Base-by-base conservation (phyloP, 75 land plant species). In the Selaginella moellendorffii region DNA sequence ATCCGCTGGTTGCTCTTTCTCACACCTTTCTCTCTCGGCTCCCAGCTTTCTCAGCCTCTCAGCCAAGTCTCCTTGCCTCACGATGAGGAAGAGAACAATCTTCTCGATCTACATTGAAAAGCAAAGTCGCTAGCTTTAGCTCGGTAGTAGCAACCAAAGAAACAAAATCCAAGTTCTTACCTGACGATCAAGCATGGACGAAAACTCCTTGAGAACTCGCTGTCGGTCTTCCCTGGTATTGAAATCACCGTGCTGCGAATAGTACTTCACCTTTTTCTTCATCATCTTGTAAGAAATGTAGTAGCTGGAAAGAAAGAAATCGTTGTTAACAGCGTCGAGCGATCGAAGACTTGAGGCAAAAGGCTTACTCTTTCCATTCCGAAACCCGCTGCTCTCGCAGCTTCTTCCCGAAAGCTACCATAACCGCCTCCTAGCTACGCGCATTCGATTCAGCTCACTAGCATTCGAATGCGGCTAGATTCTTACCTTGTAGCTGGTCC, bases 91-190 rank as follows among this genome's bases (percentile, higher is more conserved):
- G 9, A 90, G 76, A 2, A 90, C 97, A 71, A 72, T 76, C 76
- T 90, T 90, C 51, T 90, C 97, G 67, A 90, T 83, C 96, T 90
- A n/a, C n/a, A n/a, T n/a, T n/a, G n/a, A n/a, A n/a, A n/a, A n/a
- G n/a, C n/a, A n/a, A n/a, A n/a, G n/a, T n/a, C n/a, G n/a, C n/a
- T n/a, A n/a, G n/a, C n/a, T n/a, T n/a, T n/a, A n/a, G n/a, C n/a
- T n/a, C n/a, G n/a, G n/a, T n/a, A n/a, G n/a, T n/a, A n/a, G n/a
- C n/a, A n/a, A n/a, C 24, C 25, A 31, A 25, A 0, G 61, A 25
- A 27, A 67, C 21, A 28, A 20, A 26, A 2, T 28, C 26, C 5
- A 2, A 26, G 9, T 52, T 14, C 56, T 56, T 70, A 84, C 92
- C 83, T 87, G 88, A 51, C 27, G 69, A 69, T 87, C 92, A 2